Evolutionary conservation across 306 rosid species (phyloP), one percentile per base, ranked within the genome.

Genomic region (Hippophae rhamnoides): DNA sequence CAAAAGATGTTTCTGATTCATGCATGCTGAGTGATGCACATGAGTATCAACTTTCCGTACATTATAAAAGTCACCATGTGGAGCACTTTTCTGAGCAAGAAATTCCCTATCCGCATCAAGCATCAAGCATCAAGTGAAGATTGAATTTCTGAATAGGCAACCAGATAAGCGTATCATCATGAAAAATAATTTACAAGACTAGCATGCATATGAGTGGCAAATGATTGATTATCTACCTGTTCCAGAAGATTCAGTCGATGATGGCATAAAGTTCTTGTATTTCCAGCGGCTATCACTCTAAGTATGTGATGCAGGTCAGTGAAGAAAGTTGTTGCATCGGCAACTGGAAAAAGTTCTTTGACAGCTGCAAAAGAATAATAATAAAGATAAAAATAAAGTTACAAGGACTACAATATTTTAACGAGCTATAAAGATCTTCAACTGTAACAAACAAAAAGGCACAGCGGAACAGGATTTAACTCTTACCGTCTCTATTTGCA

Each of bases 11-110:
- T 93, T 93, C 83, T 93, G 99, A 80, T 93, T 93, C 99, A 93
- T 93, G 85, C 97, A 93, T 42, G 99, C 99, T 10, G 99, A 86
- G 71, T 93, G 99, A 79, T 93, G 99, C 60, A 93, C 95, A 79
- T 93, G 99, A 6, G 99, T 93, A 67, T 93, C 99, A 47, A 93
- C 97, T 79, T 93, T 93, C 72, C 99, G 75, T 31, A 93, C 99
- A 82, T 93, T 93, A 65, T 93, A 93, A 73, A 93, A 93, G 73
- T 93, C 99, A 72, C 97, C 89, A 71, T 93, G 99, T 68, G 99
- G 99, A 71, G 99, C 99, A 67, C 95, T 89, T 84, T 93, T 93
- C 65, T 93, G 99, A 52, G 94, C 99, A 26, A 89, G 84, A 84
- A 89, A 80, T 69, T 93, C 99, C 73, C 90, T 78, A 70, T 93